A percentile compares a stretch with the other conserved stretches of the same genome.
Evolutionary conservation across 331 rosid genomes (phyloP).

Genomic region (Saraca asoca): DNA sequence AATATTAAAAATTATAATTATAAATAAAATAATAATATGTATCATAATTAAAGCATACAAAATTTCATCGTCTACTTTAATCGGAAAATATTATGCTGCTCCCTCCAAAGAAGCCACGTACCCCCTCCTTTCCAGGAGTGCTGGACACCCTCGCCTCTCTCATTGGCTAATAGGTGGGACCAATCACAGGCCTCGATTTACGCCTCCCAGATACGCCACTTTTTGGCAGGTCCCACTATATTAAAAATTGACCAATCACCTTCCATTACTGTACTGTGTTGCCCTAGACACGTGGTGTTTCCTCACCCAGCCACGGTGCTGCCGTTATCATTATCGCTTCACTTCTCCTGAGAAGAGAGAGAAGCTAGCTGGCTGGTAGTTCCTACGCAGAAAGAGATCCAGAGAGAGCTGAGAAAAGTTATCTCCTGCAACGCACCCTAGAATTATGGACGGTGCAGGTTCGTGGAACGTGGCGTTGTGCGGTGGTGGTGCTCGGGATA

Average conservation of each 20-base stretch:
- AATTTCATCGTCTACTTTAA: no score
- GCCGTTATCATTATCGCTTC: constrained; percentile 66
- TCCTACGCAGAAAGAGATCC: not conserved
- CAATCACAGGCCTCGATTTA: constrained; percentile 36
- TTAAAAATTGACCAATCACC: constrained; percentile 46
- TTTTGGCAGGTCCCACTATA: constrained; percentile 34
- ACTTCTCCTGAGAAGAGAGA: constrained; percentile 39
- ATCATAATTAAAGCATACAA: no score
- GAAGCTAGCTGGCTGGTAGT: not conserved
- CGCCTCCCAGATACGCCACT: constrained; percentile 56
- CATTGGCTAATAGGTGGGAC: constrained; percentile 43
- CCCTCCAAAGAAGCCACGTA: constrained; percentile 59
- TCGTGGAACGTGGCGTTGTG: constrained; percentile 44
- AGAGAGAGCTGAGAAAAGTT: not conserved
- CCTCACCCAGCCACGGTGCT: constrained; percentile 57
- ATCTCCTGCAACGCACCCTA: not conserved
- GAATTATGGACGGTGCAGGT: constrained; percentile 55
- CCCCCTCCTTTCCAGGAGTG: constrained; percentile 35
- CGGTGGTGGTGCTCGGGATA: constrained; percentile 29
- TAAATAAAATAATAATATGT: no score
- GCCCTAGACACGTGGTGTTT: constrained; percentile 76
- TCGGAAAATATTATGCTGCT: constrained; percentile 47
- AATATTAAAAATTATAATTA: no score
- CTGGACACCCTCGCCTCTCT: constrained; percentile 30
- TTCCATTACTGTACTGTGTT: constrained; percentile 23